A percentile compares a stretch with the other conserved stretches of the same genome.
Conservation (phyloP, 2,329 filamentous ascomycete genomes). For the Xylariomycetidae sp. region DNA sequence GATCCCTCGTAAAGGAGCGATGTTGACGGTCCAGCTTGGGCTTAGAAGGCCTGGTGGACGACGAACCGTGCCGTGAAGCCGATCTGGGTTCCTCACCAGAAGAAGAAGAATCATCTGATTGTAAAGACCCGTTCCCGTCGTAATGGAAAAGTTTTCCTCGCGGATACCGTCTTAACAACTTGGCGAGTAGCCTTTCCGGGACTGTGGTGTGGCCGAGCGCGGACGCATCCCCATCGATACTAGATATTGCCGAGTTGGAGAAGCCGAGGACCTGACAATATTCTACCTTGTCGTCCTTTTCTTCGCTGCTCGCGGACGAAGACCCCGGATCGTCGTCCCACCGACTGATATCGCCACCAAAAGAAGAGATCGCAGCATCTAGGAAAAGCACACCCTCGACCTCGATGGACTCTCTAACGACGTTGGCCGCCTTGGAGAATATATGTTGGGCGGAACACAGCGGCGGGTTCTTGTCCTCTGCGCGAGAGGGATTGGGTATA, state of each 20-base stretch:
- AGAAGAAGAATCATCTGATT: conserved; percentile 26
- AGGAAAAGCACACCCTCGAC: conserved; percentile 35
- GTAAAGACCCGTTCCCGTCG: conserved; percentile 31
- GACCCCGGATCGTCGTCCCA: conserved; percentile 4
- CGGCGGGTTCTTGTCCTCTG: not conserved
- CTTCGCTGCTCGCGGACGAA: conserved; percentile 15
- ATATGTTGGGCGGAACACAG: conserved; percentile 11
- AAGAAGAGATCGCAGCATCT: conserved; percentile 21
- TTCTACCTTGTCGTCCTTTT: conserved; percentile 3
- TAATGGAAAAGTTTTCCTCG: conserved; percentile 43
- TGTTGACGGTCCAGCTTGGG: too few relatives aligned
- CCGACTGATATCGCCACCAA: conserved; percentile 6
- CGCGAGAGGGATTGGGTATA: not conserved
- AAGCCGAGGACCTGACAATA: conserved; percentile 33
- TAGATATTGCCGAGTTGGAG: conserved; percentile 30
- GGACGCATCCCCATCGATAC: conserved; percentile 24
- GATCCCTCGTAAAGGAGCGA: conserved; percentile 8
- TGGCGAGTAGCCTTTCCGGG: conserved; percentile 34
- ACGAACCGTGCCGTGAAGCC: too few relatives aligned
- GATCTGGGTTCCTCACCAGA: too few relatives aligned
- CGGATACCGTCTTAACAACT: conserved; percentile 39
- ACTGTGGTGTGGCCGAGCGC: conserved; percentile 18
- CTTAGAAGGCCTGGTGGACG: too few relatives aligned
- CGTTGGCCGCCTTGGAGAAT: conserved; percentile 38
- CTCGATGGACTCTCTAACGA: conserved; percentile 38